Conservation (phyloP, 805 yeast genomes). For the Blastobotrys mokoenaii region DNA sequence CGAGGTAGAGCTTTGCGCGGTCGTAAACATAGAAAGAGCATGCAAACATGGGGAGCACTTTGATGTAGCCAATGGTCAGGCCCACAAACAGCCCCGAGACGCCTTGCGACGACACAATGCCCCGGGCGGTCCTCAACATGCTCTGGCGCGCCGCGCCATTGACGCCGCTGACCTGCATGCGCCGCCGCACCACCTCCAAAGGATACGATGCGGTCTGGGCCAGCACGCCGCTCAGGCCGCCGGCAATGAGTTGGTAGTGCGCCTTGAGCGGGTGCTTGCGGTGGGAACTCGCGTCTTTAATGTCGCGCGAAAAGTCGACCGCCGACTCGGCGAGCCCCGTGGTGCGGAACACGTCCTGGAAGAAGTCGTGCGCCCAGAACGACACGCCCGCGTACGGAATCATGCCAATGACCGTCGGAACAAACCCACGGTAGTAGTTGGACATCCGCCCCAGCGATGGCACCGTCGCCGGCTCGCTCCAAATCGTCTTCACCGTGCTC, state of each 20-base stretch:
- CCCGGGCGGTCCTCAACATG: slow-evolving; percentile 31
- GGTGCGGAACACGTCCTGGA: slow-evolving; percentile 81
- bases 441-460: slow-evolving; percentile 29
- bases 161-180: slow-evolving; percentile 93
- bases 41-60: slow-evolving; percentile 95
- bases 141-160: slow-evolving; percentile 36
- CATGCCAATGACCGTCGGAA: slow-evolving; percentile 92
- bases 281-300: slow-evolving; percentile 1
- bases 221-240: slow-evolving; percentile 91
- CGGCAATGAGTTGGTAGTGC: slow-evolving; percentile 91
- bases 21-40: slow-evolving; percentile 94
- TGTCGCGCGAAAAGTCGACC: slow-evolving; percentile 16
- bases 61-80: slow-evolving; percentile 86
- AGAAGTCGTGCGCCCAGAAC: slow-evolving; percentile 83
- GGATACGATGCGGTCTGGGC: slow-evolving; percentile 98
- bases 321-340: slow-evolving; percentile 41
- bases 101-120: slow-evolving; percentile 69
- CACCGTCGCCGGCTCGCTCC: slow-evolving; percentile 20
- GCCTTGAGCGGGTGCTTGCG: slow-evolving; percentile 61
- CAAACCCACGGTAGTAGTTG: slow-evolving; percentile 89
- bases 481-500: slow-evolving; percentile 25
- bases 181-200: slow-evolving; percentile 84
- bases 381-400: slow-evolving; percentile 97
- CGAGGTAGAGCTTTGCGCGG: slow-evolving; percentile 61
- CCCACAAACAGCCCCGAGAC: slow-evolving; percentile 88